phyloP scores from a whole-genome alignment of 768 basidiomycete species.

The Lentinula sp. region DNA sequence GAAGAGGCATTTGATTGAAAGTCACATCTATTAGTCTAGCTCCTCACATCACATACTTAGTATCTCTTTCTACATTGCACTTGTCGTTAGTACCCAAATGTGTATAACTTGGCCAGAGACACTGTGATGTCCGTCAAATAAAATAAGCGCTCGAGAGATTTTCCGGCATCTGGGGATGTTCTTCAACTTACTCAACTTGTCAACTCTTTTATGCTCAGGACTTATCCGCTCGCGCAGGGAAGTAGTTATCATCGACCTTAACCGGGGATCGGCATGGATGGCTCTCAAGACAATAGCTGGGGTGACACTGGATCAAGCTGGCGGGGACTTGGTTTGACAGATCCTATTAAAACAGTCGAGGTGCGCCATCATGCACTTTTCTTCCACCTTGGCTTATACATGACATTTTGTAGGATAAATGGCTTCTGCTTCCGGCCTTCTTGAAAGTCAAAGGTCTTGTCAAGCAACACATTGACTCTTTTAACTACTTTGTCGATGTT shows the following conservation, averaged over 20 bases:
- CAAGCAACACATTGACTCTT: slow-evolving; percentile 98
- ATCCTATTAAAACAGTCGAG: slow-evolving; percentile 88
- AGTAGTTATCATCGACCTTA: too few relatives aligned
- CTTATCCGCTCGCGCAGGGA: too few relatives aligned
- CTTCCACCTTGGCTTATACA: slow-evolving; percentile 6
- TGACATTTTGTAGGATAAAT: slow-evolving; percentile 73
- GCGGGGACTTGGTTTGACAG: slow-evolving; percentile 77
- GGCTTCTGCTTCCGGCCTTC: slow-evolving; percentile 94
- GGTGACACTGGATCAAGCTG: slow-evolving; percentile 54
- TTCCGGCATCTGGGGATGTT: too few relatives aligned
- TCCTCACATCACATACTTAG: neutral
- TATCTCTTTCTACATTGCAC: neutral
- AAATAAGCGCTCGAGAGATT: too few relatives aligned
- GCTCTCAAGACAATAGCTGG: slow-evolving; percentile 45
- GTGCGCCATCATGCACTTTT: slow-evolving; percentile 36
- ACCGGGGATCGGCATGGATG: neutral
- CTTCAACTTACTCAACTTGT: too few relatives aligned
- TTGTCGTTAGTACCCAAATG: neutral
- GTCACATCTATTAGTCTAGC: neutral
- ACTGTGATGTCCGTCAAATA: too few relatives aligned
- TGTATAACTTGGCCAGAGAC: neutral
- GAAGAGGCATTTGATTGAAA: slow-evolving; percentile 80
- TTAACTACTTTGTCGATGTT: slow-evolving; percentile 97
- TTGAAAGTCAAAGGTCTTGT: slow-evolving; percentile 97
- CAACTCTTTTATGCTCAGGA: too few relatives aligned